phyloP scores from a whole-genome alignment of 1,139 yeast species.

The Kurtzmaniella quercitrusa region DNA sequence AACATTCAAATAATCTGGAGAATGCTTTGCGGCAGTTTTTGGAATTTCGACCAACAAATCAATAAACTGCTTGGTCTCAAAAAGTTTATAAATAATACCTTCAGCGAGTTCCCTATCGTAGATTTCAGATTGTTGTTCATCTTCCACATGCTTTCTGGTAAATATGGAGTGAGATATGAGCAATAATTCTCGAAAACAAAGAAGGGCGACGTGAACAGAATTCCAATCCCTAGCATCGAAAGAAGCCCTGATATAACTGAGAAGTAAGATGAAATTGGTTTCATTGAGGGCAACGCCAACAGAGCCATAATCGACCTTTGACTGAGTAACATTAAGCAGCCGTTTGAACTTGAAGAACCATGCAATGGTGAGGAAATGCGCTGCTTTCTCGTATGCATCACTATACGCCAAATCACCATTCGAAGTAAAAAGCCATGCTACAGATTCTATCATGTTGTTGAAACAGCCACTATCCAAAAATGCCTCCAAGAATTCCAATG shows the following conservation, averaged over 20 bases:
- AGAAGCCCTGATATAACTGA: slow-evolving; percentile 53
- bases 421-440: slow-evolving; percentile 39
- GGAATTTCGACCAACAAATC: slow-evolving; percentile 59
- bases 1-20: slow-evolving; percentile 59
- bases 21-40: slow-evolving; percentile 59
- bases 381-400: slow-evolving; percentile 37
- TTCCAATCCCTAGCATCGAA: slow-evolving; percentile 49
- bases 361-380: slow-evolving; percentile 56
- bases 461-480: slow-evolving; percentile 71
- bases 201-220: slow-evolving; percentile 66
- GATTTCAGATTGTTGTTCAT: slow-evolving; percentile 45
- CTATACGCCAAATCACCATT: slow-evolving; percentile 29
- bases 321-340: slow-evolving; percentile 20
- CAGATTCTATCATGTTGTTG: slow-evolving; percentile 55
- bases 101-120: slow-evolving; percentile 47
- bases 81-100: slow-evolving; percentile 45
- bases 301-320: slow-evolving; percentile 48
- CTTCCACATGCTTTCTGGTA: slow-evolving; percentile 22
- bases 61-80: slow-evolving; percentile 63
- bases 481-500: slow-evolving; percentile 45
- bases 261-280: slow-evolving; percentile 57
- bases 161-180: slow-evolving; percentile 51
- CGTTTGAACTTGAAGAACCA: slow-evolving; percentile 60
- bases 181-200: slow-evolving; percentile 64
- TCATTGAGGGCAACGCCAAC: slow-evolving; percentile 68